These are phyloP conservation scores for Thalia dealbata DNA, from an alignment of 176 grass and related monocot genomes.

Conservation along the genomic window DNA sequence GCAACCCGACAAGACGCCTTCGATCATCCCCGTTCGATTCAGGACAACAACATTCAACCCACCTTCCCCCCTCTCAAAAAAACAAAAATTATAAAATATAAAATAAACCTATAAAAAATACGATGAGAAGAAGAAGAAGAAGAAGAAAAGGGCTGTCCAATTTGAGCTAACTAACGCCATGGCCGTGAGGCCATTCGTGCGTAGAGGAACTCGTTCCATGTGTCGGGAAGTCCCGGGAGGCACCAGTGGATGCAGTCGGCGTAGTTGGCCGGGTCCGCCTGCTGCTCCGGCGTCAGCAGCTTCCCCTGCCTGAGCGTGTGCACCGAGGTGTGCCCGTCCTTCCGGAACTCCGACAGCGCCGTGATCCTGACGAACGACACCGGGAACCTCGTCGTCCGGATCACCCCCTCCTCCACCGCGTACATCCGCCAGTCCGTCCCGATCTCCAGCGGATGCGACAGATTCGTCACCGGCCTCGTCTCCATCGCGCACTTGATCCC, in stretches of 20 bases:
- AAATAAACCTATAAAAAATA: too few species aligned
- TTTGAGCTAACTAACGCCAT: background rate
- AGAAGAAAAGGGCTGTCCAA: background rate
- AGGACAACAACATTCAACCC: too few species aligned
- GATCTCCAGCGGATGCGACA: slow-evolving; percentile 37
- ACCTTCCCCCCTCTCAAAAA: too few species aligned
- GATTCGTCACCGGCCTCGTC: slow-evolving; percentile 53
- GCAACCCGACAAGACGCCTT: too few species aligned
- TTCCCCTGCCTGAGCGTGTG: slow-evolving; percentile 80
- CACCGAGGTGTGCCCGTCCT: slow-evolving; percentile 81
- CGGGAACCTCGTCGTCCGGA: slow-evolving; percentile 43
- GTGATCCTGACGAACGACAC: slow-evolving; percentile 89
- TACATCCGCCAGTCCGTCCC: slow-evolving; percentile 89
- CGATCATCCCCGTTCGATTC: too few species aligned
- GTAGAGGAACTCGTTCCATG: slow-evolving; percentile 75
- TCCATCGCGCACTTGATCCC: slow-evolving; percentile 88
- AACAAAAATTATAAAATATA: too few species aligned
- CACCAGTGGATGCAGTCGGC: slow-evolving; percentile 99
- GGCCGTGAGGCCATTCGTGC: slow-evolving; percentile 65
- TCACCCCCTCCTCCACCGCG: slow-evolving; percentile 33
- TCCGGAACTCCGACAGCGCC: slow-evolving; percentile 71
- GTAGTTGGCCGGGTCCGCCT: slow-evolving; percentile 65
- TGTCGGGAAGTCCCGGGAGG: slow-evolving; percentile 83
- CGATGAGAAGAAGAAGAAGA: background rate
- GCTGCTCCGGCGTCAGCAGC: slow-evolving; percentile 61